Conservation (phyloP, 2,329 filamentous ascomycete species). For the Botrytis tulipae region DNA sequence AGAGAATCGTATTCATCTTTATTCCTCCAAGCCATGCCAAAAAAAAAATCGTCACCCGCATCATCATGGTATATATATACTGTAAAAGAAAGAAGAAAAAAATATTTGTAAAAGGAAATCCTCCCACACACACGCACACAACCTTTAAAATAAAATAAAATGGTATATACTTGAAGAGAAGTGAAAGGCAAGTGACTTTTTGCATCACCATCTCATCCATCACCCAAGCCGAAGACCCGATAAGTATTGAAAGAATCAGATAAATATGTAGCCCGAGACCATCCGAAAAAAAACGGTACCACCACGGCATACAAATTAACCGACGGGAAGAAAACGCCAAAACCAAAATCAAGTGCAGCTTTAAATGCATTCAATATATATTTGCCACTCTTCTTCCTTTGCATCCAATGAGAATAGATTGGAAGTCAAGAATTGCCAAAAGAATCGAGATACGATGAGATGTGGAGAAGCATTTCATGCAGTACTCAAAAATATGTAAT, state of each 20-base stretch:
- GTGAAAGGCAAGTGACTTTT: neutral
- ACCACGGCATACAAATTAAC: conserved; percentile 6
- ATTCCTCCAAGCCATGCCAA: neutral
- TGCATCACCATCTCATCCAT: neutral
- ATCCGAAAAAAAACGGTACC: neutral
- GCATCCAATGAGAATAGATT: neutral
- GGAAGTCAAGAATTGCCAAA: neutral
- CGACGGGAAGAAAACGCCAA: neutral
- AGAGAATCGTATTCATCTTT: neutral
- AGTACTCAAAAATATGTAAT: neutral
- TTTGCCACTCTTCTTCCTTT: neutral
- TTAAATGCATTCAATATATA: conserved; percentile 1
- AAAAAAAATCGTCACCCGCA: neutral
- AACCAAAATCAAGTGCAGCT: neutral
- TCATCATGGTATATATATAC: conserved; percentile 7
- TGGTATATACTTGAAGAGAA: neutral
- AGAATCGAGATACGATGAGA: neutral
- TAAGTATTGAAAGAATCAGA: neutral
- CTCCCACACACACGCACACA: neutral
- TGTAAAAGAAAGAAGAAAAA: neutral
- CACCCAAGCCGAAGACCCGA: neutral
- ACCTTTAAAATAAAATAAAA: neutral
- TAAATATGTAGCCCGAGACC: neutral
- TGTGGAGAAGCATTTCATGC: neutral
- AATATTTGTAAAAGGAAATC: neutral